phyloP scores from a whole-genome alignment of 1,139 yeast genomes.

The Yamadazyma triangularis region DNA sequence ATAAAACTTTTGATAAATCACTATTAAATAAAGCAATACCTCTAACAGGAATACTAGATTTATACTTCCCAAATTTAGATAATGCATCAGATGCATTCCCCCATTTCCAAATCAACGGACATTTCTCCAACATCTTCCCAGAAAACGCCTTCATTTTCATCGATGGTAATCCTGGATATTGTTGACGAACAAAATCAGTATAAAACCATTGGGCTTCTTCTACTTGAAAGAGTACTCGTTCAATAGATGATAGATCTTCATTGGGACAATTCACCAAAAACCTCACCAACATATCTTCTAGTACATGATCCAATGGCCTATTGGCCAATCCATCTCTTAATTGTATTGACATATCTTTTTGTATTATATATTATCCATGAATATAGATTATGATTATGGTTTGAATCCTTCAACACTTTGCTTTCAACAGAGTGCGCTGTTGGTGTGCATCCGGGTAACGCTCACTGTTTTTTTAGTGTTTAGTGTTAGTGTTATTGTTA shows the following conservation, averaged over 20 bases:
- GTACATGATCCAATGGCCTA: slow-evolving; percentile 66
- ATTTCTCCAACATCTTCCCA: slow-evolving; percentile 62
- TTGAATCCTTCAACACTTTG: too few species aligned
- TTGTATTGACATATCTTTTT: slow-evolving; percentile 44
- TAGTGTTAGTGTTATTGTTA: too few species aligned
- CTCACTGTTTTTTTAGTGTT: slow-evolving; percentile 2
- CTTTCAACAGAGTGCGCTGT: too few species aligned
- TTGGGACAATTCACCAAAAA: slow-evolving; percentile 89
- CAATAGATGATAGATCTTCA: slow-evolving; percentile 83
- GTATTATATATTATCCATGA: background rate
- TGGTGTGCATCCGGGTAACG: background rate
- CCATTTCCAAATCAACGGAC: slow-evolving; percentile 88
- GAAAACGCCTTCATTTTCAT: slow-evolving; percentile 82
- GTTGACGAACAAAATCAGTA: slow-evolving; percentile 72
- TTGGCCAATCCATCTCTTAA: slow-evolving; percentile 52
- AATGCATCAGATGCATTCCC: slow-evolving; percentile 73
- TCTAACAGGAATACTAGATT: slow-evolving; percentile 89
- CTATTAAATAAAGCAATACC: slow-evolving; percentile 88
- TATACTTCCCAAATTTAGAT: slow-evolving; percentile 75
- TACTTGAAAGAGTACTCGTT: slow-evolving; percentile 85
- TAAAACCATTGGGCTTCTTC: slow-evolving; percentile 99
- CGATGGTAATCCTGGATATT: slow-evolving; percentile 73
- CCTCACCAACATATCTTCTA: slow-evolving; percentile 85
- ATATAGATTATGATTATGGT: too few species aligned
- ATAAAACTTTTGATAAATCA: slow-evolving; percentile 62